phyloP scores from a whole-genome alignment of 257 asterid species.

The Cruciata laevipes region DNA sequence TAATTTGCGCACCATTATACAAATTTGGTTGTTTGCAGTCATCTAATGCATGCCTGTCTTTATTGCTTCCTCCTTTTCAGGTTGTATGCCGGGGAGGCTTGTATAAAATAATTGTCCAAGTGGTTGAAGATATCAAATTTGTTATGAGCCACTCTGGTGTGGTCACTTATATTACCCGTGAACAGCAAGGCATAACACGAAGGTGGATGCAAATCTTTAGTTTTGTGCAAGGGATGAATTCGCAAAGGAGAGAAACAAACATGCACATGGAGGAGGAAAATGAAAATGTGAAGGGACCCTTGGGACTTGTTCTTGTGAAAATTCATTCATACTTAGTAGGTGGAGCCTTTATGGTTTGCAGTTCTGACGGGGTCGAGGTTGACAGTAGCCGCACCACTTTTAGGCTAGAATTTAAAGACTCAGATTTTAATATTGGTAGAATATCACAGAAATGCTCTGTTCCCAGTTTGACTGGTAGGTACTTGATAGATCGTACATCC shows the following conservation, averaged over 20 bases:
- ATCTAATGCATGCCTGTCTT: no score
- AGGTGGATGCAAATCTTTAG: no score
- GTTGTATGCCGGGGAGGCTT: slow-evolving; percentile 23
- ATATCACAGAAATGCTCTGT: slow-evolving; percentile 72
- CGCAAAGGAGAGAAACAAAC: no score
- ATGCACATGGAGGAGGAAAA: slow-evolving; percentile 62
- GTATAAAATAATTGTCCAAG: slow-evolving; percentile 37
- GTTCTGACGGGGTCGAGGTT: no score
- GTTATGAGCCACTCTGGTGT: slow-evolving; percentile 76
- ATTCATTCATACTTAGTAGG: no score
- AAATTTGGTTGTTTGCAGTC: not conserved
- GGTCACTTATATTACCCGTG: slow-evolving; percentile 33
- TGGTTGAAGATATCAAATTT: no score
- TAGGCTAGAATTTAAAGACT: slow-evolving; percentile 58
- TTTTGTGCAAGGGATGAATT: no score
- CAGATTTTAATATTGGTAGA: slow-evolving; percentile 84
- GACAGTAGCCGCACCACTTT: slow-evolving; percentile 16
- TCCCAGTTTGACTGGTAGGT: slow-evolving; percentile 50
- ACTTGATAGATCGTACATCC: slow-evolving; percentile 33
- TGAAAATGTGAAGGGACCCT: no score
- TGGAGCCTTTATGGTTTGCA: slow-evolving; percentile 59
- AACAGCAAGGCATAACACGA: no score
- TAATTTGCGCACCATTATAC: no score
- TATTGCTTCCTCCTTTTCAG: slow-evolving; percentile 7
- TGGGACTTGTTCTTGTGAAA: no score